These are phyloP conservation scores for Ogataea neopini DNA, from an alignment of 805 yeast genomes.

Conservation along the genomic window DNA sequence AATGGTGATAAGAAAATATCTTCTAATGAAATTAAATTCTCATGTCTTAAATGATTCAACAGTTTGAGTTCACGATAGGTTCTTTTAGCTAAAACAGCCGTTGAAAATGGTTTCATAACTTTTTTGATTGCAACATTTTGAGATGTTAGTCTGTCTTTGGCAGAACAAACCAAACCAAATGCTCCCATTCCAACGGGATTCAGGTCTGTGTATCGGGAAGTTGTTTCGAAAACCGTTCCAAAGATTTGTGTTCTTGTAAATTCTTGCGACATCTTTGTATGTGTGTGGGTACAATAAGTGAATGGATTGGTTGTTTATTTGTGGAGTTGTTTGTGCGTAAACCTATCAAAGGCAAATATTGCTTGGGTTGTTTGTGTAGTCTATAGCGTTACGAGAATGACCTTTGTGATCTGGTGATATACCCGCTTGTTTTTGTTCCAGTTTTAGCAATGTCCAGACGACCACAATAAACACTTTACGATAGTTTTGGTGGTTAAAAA, in stretches of 20 bases:
- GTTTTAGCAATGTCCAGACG: too few relatives aligned
- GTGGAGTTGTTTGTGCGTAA: neutral
- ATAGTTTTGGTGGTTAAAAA: neutral
- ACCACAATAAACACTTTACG: too few relatives aligned
- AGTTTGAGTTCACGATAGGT: constrained; percentile 94
- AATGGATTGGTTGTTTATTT: neutral
- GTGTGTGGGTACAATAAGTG: neutral
- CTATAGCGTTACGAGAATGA: too few relatives aligned
- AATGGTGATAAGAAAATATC: constrained; percentile 93
- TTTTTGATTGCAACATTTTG: constrained; percentile 97
- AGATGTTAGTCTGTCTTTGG: constrained; percentile 83
- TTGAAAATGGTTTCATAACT: constrained; percentile 95
- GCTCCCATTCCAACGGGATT: constrained; percentile 99
- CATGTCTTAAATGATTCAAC: constrained; percentile 91
- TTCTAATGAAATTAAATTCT: constrained; percentile 87
- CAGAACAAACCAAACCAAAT: constrained; percentile 96
- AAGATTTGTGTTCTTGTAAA: constrained; percentile 81
- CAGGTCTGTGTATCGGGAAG: constrained; percentile 83
- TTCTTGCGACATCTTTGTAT: constrained; percentile 37
- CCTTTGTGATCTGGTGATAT: neutral
- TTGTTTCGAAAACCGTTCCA: constrained; percentile 93
- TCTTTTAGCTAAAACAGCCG: constrained; percentile 92
- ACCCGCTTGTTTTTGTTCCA: neutral
- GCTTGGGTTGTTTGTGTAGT: too few relatives aligned
- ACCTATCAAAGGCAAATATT: neutral